A percentile compares a stretch with the other conserved stretches of the same genome.
phyloP scores from a whole-genome alignment of 306 rosid genomes.

The Cicer judaicum region DNA sequence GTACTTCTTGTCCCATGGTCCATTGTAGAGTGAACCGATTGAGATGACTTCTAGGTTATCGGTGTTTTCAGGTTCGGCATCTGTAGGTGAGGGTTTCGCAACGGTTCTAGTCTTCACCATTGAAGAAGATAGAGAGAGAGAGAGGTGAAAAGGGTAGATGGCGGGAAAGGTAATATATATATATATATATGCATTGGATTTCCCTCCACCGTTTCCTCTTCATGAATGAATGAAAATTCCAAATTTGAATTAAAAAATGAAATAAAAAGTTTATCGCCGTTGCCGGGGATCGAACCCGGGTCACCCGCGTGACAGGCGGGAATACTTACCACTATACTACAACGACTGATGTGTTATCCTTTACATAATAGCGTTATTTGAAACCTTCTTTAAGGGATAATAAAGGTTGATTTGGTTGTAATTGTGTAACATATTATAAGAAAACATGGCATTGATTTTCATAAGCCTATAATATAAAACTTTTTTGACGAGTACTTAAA shows the following conservation, averaged over 20 bases:
- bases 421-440: no score
- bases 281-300: conserved; percentile 12
- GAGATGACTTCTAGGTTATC: conserved; percentile 78
- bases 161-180: conserved; percentile 34
- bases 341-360: background rate
- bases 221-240: background rate
- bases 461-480: no score
- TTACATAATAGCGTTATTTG: no score
- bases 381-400: accelerated
- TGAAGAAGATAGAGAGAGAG: background rate
- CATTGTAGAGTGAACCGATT: conserved; percentile 76
- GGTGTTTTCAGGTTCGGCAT: conserved; percentile 36
- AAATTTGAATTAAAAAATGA: background rate
- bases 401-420: no score
- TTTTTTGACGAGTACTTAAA: no score
- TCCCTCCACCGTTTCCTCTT: background rate
- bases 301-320: no score
- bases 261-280: background rate
- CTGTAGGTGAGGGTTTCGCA: conserved; percentile 39
- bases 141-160: background rate
- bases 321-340: conserved; percentile 7
- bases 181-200: background rate
- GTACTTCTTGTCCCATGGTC: conserved; percentile 89
- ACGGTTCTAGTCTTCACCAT: conserved; percentile 46
- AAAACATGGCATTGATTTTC: no score